These are phyloP conservation scores for Cladobotryum mycophilum DNA, from an alignment of 2,329 filamentous ascomycete species.

Conservation along the genomic window DNA sequence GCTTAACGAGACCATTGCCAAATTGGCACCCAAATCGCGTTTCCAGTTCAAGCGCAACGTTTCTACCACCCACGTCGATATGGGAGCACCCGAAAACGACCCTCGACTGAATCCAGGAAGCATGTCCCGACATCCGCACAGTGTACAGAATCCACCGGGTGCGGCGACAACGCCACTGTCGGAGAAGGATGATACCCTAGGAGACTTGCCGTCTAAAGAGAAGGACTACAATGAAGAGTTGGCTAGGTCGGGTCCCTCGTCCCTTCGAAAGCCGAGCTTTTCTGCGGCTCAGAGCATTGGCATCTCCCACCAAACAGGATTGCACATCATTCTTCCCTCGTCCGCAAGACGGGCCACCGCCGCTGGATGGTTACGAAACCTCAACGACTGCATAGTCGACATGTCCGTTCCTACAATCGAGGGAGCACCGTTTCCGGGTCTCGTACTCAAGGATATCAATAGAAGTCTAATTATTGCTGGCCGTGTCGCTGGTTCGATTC, in stretches of 20 bases:
- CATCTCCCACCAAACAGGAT: conserved; percentile 59
- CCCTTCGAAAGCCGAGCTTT: conserved; percentile 57
- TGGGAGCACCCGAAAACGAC: conserved; percentile 38
- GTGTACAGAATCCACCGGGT: conserved; percentile 10
- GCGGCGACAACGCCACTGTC: conserved; percentile 12
- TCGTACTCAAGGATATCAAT: conserved; percentile 60
- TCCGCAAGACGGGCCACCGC: conserved; percentile 65
- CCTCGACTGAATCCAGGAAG: conserved; percentile 35
- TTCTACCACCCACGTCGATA: conserved; percentile 31
- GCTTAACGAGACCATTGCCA: conserved; percentile 62
- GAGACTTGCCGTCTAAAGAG: conserved; percentile 33
- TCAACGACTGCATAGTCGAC: conserved; percentile 70
- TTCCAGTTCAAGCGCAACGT: conserved; percentile 65
- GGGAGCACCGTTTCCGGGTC: conserved; percentile 61
- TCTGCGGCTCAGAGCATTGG: conserved; percentile 53
- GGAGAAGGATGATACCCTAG: conserved; percentile 28
- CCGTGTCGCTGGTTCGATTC: conserved; percentile 70
- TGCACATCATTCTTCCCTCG: conserved; percentile 71
- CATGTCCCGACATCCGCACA: conserved; percentile 24
- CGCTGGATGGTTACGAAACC: conserved; percentile 64
- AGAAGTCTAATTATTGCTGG: conserved; percentile 72
- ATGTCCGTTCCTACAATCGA: conserved; percentile 59
- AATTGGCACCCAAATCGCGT: conserved; percentile 66
- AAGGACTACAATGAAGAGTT: conserved; percentile 55
- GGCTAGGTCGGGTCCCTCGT: conserved; percentile 29